Percentiles rank a stretch among this genome's conserved stretches.
Evolutionary conservation across 2,329 filamentous ascomycete species (phyloP).

Genomic region (Fusarium dimerum): DNA sequence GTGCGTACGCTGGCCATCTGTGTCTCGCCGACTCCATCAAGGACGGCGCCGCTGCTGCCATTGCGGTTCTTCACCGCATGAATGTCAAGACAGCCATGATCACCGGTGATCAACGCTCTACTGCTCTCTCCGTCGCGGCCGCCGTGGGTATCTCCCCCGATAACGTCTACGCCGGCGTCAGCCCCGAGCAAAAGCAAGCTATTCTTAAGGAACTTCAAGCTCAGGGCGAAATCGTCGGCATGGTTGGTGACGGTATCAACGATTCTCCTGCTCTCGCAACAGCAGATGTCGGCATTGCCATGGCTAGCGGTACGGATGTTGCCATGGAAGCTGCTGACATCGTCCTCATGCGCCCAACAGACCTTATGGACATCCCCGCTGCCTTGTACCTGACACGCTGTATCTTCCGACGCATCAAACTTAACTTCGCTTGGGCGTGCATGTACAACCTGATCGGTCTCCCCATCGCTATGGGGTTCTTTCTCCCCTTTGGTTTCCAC

Average conservation of each 20-base stretch:
- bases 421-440: conserved; percentile 92
- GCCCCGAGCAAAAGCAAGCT: conserved; percentile 85
- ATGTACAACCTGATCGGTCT: conserved; percentile 89
- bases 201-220: conserved; percentile 79
- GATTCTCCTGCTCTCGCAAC: conserved; percentile 94
- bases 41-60: conserved; percentile 76
- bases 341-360: conserved; percentile 89
- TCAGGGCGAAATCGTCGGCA: conserved; percentile 77
- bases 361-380: conserved; percentile 90
- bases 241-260: conserved; percentile 99
- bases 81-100: conserved; percentile 87
- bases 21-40: conserved; percentile 91
- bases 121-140: conserved; percentile 79
- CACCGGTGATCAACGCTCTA: conserved; percentile 85
- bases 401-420: conserved; percentile 90
- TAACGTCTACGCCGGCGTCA: conserved; percentile 83
- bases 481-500: conserved; percentile 84
- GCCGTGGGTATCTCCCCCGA: conserved; percentile 77
- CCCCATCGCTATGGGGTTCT: conserved; percentile 95
- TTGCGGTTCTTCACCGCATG: conserved; percentile 81
- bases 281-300: conserved; percentile 89
- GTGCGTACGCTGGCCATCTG: conserved; percentile 76
- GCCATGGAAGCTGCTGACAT: conserved; percentile 97
- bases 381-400: conserved; percentile 77
- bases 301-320: conserved; percentile 90